Percentiles rank a stretch among this genome's conserved stretches.
These are phyloP conservation scores for Epichloe amarillans DNA, from an alignment of 2,329 filamentous ascomycete species.

Conservation along the genomic window DNA sequence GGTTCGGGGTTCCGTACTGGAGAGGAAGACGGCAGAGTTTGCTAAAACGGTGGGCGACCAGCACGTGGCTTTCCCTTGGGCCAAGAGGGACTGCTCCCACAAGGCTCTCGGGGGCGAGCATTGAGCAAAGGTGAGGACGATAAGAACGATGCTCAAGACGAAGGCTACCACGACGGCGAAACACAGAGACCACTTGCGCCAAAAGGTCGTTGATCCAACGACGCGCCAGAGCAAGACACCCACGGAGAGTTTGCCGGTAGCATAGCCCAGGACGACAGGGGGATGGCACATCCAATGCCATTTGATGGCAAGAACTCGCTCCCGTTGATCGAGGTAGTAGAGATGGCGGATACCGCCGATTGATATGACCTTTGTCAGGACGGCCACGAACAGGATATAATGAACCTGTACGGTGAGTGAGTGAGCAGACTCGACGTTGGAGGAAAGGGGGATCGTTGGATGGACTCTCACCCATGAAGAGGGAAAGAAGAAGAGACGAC, in stretches of 20 bases:
- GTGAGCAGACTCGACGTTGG: no score
- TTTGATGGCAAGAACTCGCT: not conserved
- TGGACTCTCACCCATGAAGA: not conserved
- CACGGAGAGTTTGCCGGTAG: constrained; percentile 4
- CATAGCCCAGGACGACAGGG: constrained; percentile 3
- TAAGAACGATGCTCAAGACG: not conserved
- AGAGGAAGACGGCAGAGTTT: constrained; percentile 3
- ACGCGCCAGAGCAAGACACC: constrained; percentile 3
- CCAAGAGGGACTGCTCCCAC: constrained; percentile 1
- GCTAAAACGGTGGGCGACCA: not conserved
- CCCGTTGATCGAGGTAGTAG: not conserved
- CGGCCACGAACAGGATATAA: not conserved
- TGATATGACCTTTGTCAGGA: not conserved
- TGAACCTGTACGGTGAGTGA: not conserved
- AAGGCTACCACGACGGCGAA: not conserved
- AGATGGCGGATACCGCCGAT: constrained; percentile 1
- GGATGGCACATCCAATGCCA: constrained; percentile 5
- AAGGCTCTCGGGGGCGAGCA: constrained; percentile 3
- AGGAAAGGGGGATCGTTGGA: no score
- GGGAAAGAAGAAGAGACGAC: not conserved
- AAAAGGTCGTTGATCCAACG: constrained; percentile 2
- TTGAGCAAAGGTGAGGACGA: constrained; percentile 3
- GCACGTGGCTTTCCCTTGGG: not conserved
- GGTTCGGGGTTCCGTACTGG: not conserved
- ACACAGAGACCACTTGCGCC: constrained; percentile 2